These are phyloP conservation scores for Hippophae gyantsensis DNA, from an alignment of 306 rosid species.

Conservation along the genomic window DNA sequence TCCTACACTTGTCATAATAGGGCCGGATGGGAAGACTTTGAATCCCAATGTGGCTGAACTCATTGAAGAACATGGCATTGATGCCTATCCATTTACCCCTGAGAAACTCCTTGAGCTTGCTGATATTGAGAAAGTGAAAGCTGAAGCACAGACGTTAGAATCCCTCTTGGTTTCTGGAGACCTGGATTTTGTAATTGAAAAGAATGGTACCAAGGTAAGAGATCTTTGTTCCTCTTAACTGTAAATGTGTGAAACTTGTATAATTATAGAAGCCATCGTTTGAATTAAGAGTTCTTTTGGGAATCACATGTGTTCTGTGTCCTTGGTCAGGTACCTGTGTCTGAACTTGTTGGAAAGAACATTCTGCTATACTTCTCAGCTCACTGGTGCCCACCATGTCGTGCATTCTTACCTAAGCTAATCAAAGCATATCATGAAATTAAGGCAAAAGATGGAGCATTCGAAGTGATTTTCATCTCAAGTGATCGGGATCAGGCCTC, in stretches of 20 bases:
- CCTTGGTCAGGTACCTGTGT: conserved; percentile 18
- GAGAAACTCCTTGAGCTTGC: conserved; percentile 36
- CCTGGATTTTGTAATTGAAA: conserved; percentile 28
- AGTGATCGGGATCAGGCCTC: conserved; percentile 28
- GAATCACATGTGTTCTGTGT: not conserved
- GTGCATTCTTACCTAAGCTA: conserved; percentile 33
- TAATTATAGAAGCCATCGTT: not conserved
- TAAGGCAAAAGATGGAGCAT: conserved; percentile 19
- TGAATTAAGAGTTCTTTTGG: too few species aligned
- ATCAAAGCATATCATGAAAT: conserved; percentile 22
- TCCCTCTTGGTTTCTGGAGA: conserved; percentile 38
- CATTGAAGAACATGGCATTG: conserved; percentile 34
- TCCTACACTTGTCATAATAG: conserved; percentile 36
- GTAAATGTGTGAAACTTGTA: not conserved
- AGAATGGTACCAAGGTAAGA: conserved; percentile 33
- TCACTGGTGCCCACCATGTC: conserved; percentile 44
- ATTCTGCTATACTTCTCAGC: conserved; percentile 41
- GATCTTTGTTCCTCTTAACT: not conserved
- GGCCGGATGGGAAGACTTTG: conserved; percentile 41
- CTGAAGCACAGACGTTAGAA: conserved; percentile 34
- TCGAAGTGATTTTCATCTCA: conserved; percentile 37
- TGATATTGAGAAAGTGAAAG: conserved; percentile 34
- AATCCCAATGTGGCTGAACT: conserved; percentile 26
- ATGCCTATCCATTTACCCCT: conserved; percentile 37
- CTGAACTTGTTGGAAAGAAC: conserved; percentile 34